A percentile compares a stretch with the other conserved stretches of the same genome.
Conservation (phyloP, 78 protist genomes). For the Protostelium mycophagum region DNA sequence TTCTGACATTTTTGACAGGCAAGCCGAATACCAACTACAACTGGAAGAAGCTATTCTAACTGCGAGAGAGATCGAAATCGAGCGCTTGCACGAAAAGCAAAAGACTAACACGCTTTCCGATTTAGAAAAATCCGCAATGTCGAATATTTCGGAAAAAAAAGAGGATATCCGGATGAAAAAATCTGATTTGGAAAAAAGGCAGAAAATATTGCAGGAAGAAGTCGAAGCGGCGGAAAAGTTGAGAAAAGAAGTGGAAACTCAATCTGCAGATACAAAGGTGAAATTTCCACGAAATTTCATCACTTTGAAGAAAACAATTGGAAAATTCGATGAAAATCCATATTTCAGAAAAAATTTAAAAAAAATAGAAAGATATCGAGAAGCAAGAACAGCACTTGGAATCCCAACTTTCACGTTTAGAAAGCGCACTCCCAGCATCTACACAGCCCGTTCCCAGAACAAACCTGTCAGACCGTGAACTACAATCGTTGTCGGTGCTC, state of each 20-base stretch:
- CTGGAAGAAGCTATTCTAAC: neutral
- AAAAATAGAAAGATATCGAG: neutral
- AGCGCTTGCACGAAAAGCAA: neutral
- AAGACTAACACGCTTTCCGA: neutral
- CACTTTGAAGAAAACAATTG: neutral
- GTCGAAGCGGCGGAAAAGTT: neutral
- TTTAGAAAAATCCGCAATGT: too few relatives aligned
- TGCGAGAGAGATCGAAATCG: neutral
- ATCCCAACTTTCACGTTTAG: neutral
- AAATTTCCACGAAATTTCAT: neutral
- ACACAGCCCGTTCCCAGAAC: neutral
- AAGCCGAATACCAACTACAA: neutral
- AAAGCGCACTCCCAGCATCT: neutral
- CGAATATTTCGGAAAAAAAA: too few relatives aligned
- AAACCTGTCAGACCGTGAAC: too few relatives aligned
- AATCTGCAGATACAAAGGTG: neutral
- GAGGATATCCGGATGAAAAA: neutral
- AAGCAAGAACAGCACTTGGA: neutral
- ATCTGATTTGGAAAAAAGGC: neutral
- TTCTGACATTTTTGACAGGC: neutral
- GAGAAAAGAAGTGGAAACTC: neutral
- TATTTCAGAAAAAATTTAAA: too few relatives aligned
- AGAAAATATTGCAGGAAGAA: neutral
- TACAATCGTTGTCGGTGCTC: neutral
- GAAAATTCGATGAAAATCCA: too few relatives aligned